A percentile compares a stretch with the other conserved stretches of the same genome.
These are phyloP conservation scores for Aspergillus tubingensis DNA, from an alignment of 2,329 filamentous ascomycete genomes.

Conservation along the genomic window DNA sequence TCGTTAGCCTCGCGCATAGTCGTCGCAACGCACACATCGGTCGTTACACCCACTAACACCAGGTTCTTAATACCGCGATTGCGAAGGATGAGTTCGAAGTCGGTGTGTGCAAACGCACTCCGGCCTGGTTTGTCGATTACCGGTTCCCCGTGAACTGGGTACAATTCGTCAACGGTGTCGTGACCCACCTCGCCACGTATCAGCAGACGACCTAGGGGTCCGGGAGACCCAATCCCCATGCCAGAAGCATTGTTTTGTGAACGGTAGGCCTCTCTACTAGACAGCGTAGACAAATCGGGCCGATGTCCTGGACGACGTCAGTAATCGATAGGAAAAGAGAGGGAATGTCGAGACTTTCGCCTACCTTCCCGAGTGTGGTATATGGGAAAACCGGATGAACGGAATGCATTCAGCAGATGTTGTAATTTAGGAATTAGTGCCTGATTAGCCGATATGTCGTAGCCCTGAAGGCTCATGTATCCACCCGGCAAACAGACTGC, in stretches of 20 bases:
- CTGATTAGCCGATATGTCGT: constrained; percentile 44
- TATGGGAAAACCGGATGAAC: constrained; percentile 43
- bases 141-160: constrained; percentile 50
- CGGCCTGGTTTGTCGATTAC: constrained; percentile 59
- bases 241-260: constrained; percentile 54
- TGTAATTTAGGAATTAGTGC: constrained; percentile 46
- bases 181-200: constrained; percentile 61
- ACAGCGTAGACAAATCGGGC: constrained; percentile 58
- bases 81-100: constrained; percentile 55
- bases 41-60: constrained; percentile 57
- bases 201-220: constrained; percentile 60
- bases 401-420: constrained; percentile 41
- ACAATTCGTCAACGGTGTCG: constrained; percentile 58
- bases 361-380: constrained; percentile 51
- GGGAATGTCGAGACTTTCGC: not conserved
- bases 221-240: constrained; percentile 54
- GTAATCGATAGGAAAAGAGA: not conserved
- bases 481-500: constrained; percentile 47
- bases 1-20: constrained; percentile 60
- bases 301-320: constrained; percentile 44
- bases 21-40: constrained; percentile 57
- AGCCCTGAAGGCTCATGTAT: constrained; percentile 49
- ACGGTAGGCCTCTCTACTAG: constrained; percentile 55
- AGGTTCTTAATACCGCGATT: constrained; percentile 56
- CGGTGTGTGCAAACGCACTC: constrained; percentile 56